phyloP scores from a whole-genome alignment of 2,329 filamentous ascomycete species.

The Coniochaeta prunicola region DNA sequence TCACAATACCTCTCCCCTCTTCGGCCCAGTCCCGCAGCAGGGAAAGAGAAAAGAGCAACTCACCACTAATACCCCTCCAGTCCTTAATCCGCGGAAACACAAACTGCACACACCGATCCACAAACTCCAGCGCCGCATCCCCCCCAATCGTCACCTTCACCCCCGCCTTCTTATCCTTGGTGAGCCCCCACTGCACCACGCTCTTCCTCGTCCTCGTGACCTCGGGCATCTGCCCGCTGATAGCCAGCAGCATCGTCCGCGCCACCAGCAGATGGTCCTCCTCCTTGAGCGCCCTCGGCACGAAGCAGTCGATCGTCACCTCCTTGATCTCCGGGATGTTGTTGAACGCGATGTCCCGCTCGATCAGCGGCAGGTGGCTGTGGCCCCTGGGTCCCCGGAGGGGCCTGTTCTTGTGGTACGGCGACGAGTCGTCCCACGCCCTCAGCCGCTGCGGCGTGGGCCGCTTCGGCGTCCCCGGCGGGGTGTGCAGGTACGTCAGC shows the following conservation, averaged over 20 bases:
- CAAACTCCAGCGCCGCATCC: conserved; percentile 79
- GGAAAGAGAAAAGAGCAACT: conserved; percentile 8
- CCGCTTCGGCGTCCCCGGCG: conserved; percentile 61
- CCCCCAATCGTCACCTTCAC: conserved; percentile 72
- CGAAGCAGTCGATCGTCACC: conserved; percentile 71
- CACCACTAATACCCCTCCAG: conserved; percentile 62
- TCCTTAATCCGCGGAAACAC: conserved; percentile 96
- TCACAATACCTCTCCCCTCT: neutral
- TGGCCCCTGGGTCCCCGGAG: conserved; percentile 77
- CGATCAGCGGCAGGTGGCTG: conserved; percentile 63
- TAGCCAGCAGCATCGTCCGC: conserved; percentile 75
- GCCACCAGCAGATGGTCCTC: conserved; percentile 73
- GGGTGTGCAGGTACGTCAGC: conserved; percentile 77
- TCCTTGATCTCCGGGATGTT: conserved; percentile 79
- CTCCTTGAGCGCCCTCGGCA: conserved; percentile 64
- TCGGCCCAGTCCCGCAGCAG: neutral
- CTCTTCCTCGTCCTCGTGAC: conserved; percentile 64
- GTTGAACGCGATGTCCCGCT: conserved; percentile 68
- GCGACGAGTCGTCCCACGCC: conserved; percentile 81
- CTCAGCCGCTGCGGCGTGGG: conserved; percentile 60
- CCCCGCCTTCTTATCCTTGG: conserved; percentile 62
- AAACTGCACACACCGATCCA: conserved; percentile 83
- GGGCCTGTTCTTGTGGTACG: conserved; percentile 89
- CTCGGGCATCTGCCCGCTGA: conserved; percentile 68
- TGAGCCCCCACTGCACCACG: conserved; percentile 69